Evolutionary conservation across 169 alveolate genomes (phyloP).

Genomic region (Babesia bovis): DNA sequence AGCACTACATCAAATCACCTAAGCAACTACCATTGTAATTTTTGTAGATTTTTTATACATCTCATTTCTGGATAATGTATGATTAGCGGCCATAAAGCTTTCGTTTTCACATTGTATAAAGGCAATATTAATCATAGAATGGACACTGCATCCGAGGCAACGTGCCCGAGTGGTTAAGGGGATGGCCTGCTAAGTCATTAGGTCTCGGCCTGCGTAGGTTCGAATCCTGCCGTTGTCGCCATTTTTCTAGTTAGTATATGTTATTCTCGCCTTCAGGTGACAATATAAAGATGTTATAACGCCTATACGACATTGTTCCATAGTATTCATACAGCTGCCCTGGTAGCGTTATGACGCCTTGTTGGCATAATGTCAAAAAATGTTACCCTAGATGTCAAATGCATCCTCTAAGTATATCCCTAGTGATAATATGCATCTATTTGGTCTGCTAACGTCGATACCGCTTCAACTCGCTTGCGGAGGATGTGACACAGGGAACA

Average conservation of each 20-base stretch:
- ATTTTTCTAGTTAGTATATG: conserved; percentile 1
- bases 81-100: background rate
- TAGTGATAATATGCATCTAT: too few species aligned
- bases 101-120: background rate
- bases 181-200: conserved; percentile 83
- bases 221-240: conserved; percentile 96
- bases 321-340: too few species aligned
- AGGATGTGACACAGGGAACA: too few species aligned
- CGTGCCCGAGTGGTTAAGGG: conserved; percentile 86
- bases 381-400: too few species aligned
- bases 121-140: background rate
- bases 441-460: too few species aligned
- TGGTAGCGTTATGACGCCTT: too few species aligned
- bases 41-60: background rate
- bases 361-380: too few species aligned
- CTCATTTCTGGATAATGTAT: background rate
- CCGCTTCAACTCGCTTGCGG: too few species aligned
- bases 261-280: too few species aligned
- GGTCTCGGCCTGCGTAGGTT: conserved; percentile 98
- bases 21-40: conserved; percentile 16
- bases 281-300: too few species aligned
- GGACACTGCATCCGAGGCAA: conserved; percentile 27
- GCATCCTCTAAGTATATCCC: too few species aligned
- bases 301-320: too few species aligned
- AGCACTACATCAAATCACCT: conserved; percentile 13